Evolutionary conservation across 73 alveolate genomes (phyloP).

Genomic region (Paramecium biaurelia): DNA sequence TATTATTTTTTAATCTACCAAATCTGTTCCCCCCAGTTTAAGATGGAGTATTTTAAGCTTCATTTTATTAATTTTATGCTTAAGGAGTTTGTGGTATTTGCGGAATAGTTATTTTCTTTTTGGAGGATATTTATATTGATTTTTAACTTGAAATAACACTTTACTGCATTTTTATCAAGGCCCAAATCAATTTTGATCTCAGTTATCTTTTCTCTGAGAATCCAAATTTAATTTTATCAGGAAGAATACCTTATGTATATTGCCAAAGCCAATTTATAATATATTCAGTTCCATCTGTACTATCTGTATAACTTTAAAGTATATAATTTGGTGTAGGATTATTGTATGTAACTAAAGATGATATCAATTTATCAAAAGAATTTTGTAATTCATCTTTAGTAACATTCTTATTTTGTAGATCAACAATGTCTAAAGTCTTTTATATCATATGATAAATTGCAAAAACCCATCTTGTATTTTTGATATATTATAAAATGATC

Average conservation of each 20-base stretch:
- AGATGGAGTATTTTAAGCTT: background rate
- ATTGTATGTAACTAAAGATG: background rate
- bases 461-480: constrained; percentile 12
- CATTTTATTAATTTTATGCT: background rate
- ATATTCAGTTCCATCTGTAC: constrained; percentile 43
- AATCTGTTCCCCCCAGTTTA: background rate
- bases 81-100: background rate
- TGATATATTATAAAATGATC: background rate
- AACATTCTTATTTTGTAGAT: background rate
- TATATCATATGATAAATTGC: constrained; percentile 6
- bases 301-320: constrained; percentile 19
- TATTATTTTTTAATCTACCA: background rate
- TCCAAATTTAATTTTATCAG: constrained; percentile 29
- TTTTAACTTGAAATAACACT: background rate
- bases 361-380: background rate
- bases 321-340: background rate
- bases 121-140: constrained; percentile 1
- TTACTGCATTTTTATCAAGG: background rate
- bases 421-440: background rate
- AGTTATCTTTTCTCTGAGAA: background rate
- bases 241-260: background rate
- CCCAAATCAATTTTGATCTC: constrained; percentile 15
- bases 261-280: background rate
- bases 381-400: constrained; percentile 7
- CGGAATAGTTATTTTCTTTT: background rate